A percentile compares a stretch with the other conserved stretches of the same genome.
phyloP scores from a whole-genome alignment of 2,329 filamentous ascomycete species.

The Chrysoporthe cubensis region DNA sequence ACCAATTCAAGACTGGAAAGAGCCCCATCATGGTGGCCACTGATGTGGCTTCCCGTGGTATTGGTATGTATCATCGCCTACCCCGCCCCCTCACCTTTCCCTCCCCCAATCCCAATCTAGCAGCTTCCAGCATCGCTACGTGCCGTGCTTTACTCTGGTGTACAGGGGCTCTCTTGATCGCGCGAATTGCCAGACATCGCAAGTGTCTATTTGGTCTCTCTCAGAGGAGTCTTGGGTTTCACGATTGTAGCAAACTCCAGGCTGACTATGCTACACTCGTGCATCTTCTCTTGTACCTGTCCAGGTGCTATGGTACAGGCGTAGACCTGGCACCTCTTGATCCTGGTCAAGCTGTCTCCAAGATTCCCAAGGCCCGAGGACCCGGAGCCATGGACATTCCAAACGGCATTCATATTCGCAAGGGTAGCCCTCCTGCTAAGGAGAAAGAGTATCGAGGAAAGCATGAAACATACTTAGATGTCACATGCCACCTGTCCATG shows the following conservation, averaged over 20 bases:
- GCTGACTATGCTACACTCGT: conserved; percentile 68
- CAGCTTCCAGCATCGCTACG: conserved; percentile 63
- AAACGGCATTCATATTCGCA: conserved; percentile 57
- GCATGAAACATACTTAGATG: conserved; percentile 56
- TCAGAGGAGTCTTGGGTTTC: conserved; percentile 86
- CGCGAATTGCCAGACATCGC: conserved; percentile 86
- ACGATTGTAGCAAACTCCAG: conserved; percentile 61
- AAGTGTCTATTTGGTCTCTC: conserved; percentile 77
- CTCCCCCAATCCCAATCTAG: conserved; percentile 43
- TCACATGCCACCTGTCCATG: conserved; percentile 49
- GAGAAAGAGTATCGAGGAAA: conserved; percentile 55
- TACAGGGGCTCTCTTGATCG: conserved; percentile 85
- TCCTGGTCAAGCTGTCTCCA: conserved; percentile 70
- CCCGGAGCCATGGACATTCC: conserved; percentile 57
- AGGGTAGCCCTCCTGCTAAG: conserved; percentile 62
- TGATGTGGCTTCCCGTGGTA: conserved; percentile 99
- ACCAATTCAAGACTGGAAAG: conserved; percentile 99
- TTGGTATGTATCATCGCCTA: conserved; percentile 88
- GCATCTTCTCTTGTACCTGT: conserved; percentile 75
- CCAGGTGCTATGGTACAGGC: conserved; percentile 68
- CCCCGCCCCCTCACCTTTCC: conserved; percentile 44
- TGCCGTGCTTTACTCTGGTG: conserved; percentile 89
- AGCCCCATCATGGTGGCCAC: conserved; percentile 99
- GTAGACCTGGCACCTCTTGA: conserved; percentile 81
- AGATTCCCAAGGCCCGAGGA: conserved; percentile 62